phyloP scores from a whole-genome alignment of 2,329 filamentous ascomycete species.

The Westerdykella ornata region DNA sequence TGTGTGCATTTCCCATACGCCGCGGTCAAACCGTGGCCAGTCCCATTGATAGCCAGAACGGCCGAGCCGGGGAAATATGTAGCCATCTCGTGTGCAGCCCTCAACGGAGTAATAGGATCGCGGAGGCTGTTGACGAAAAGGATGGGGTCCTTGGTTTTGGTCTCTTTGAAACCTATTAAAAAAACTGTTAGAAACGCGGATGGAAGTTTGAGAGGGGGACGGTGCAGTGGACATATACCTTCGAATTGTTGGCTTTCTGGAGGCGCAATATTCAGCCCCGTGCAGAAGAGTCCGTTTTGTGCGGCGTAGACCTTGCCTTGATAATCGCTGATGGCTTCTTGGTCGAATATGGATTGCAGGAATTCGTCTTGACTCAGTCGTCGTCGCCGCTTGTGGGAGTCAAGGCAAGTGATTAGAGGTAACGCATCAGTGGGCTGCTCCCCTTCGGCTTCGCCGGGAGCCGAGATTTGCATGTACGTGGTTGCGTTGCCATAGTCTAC shows the following conservation, averaged over 20 bases:
- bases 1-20: too few relatives aligned
- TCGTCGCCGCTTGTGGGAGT: constrained; percentile 10
- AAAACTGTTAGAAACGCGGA: not conserved
- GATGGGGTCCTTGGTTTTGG: constrained; percentile 44
- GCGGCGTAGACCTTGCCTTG: constrained; percentile 5
- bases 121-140: constrained; percentile 50
- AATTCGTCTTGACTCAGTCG: constrained; percentile 5
- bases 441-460: not conserved
- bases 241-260: constrained; percentile 18
- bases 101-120: constrained; percentile 47
- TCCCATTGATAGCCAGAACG: constrained; percentile 25
- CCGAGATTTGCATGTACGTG: constrained; percentile 1
- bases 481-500: constrained; percentile 1
- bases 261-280: constrained; percentile 8
- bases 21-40: not conserved
- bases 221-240: constrained; percentile 6
- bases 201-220: not conserved
- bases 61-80: constrained; percentile 36
- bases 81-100: constrained; percentile 33
- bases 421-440: constrained; percentile 3
- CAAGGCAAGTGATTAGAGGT: constrained; percentile 10
- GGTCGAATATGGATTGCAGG: constrained; percentile 1
- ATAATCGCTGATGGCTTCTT: constrained; percentile 6
- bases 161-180: constrained; percentile 5
- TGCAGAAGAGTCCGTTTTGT: constrained; percentile 10